Evolutionary conservation across 805 yeast genomes (phyloP).

Genomic region (Myxozyma kluyveri): DNA sequence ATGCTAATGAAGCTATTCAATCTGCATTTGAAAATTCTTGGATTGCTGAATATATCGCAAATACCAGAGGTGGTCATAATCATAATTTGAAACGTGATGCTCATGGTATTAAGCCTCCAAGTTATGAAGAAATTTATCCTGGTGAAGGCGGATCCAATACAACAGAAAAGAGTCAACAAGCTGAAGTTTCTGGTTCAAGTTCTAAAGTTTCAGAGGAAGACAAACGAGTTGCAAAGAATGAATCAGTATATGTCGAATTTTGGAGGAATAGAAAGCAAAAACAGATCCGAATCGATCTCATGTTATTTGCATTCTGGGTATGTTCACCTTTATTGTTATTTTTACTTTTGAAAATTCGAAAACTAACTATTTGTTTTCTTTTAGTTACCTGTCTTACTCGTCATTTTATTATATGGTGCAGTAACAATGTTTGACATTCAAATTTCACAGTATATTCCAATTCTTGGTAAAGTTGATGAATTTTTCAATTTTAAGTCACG

Average conservation of each 20-base stretch:
- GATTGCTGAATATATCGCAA: slow-evolving; percentile 19
- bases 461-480: slow-evolving; percentile 23
- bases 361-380: background rate
- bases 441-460: slow-evolving; percentile 20
- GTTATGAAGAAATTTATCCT: slow-evolving; percentile 28
- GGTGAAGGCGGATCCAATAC: slow-evolving; percentile 1
- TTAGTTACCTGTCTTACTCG: slow-evolving; percentile 25
- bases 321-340: slow-evolving; percentile 8
- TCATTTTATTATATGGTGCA: slow-evolving; percentile 18
- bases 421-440: slow-evolving; percentile 25
- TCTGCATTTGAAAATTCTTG: slow-evolving; percentile 22
- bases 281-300: slow-evolving; percentile 30
- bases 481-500: too few species aligned
- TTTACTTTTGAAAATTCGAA: background rate
- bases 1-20: slow-evolving; percentile 19
- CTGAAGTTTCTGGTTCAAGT: background rate
- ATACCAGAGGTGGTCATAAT: slow-evolving; percentile 3
- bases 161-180: slow-evolving; percentile 1
- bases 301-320: slow-evolving; percentile 35
- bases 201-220: slow-evolving; percentile 18
- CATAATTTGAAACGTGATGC: background rate
- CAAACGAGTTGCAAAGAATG: background rate
- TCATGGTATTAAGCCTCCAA: slow-evolving; percentile 19
- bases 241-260: slow-evolving; percentile 23
- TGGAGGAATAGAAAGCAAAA: slow-evolving; percentile 29